Conservation (phyloP, 495 filamentous ascomycete species). For the Physcia stellaris region DNA sequence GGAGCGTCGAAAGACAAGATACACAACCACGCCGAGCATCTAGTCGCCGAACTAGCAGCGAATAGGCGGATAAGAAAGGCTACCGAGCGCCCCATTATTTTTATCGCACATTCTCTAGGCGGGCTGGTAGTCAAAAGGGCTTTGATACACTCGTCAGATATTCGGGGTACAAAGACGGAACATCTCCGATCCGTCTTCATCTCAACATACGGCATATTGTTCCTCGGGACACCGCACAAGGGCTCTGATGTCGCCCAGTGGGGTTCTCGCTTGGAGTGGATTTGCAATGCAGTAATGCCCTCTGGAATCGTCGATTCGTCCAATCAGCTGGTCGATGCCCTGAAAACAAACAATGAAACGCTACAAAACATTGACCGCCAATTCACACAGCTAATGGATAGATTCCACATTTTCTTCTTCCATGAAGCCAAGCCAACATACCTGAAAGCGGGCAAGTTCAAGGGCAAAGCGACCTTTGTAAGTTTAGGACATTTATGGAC, state of each 20-base stretch:
- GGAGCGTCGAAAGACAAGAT: constrained; percentile 58
- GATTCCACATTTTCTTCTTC: constrained; percentile 60
- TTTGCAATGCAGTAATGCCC: constrained; percentile 56
- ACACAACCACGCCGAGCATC: constrained; percentile 71
- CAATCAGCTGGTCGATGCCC: constrained; percentile 51
- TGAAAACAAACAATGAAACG: constrained; percentile 67
- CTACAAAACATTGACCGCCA: constrained; percentile 67
- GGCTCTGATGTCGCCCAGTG: constrained; percentile 66
- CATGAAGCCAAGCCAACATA: constrained; percentile 54
- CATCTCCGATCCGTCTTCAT: constrained; percentile 68
- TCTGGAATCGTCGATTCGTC: constrained; percentile 59
- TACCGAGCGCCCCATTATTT: constrained; percentile 60
- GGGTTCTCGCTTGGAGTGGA: constrained; percentile 59
- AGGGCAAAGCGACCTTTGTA: constrained; percentile 38
- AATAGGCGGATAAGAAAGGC: constrained; percentile 43
- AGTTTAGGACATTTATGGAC: constrained; percentile 1
- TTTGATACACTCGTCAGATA: constrained; percentile 48
- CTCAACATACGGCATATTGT: constrained; percentile 73
- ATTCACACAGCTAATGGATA: constrained; percentile 58
- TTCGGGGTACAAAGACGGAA: constrained; percentile 51
- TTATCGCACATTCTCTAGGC: constrained; percentile 72
- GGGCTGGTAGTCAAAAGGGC: constrained; percentile 69
- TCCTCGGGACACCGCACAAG: constrained; percentile 78
- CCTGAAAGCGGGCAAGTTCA: constrained; percentile 42
- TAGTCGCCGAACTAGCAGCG: constrained; percentile 47